Base-by-base conservation (phyloP, 163 green algal genomes). In the Scenedesmus sp. region DNA sequence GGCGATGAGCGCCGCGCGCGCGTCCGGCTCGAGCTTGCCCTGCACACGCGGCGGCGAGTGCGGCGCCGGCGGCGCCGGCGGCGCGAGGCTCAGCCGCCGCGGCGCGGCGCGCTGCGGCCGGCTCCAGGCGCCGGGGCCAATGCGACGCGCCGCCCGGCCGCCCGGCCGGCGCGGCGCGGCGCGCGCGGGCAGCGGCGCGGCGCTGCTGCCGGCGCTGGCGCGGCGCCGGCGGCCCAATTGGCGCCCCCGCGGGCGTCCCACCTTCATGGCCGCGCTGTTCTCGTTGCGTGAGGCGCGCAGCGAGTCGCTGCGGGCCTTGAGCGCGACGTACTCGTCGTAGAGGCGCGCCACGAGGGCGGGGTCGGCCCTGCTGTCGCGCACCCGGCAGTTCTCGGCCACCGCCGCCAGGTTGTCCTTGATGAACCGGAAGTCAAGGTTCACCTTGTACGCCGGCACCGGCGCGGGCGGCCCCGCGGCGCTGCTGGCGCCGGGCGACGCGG, bases 201-300 rank as follows among this genome's bases (percentile, higher is more conserved):
- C n/a, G n/a, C n/a, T n/a, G n/a, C n/a, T n/a, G n/a, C n/a, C n/a
- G n/a, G n/a, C n/a, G n/a, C n/a, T n/a, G n/a, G n/a, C n/a, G n/a
- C n/a, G n/a, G n/a, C n/a, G n/a, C n/a, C n/a, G n/a, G n/a, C n/a
- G n/a, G 17, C 57, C 26, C 33, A 33, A 39, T 60, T 26, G n/a
- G n/a, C n/a, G n/a, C n/a, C n/a, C n/a, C n/a, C n/a, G n/a, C n/a
- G n/a, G n/a, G n/a, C n/a, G n/a, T n/a, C 62, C 14, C 28, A 93
- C 89, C 90, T 99, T 99, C 94, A 98, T 98, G 2, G 85, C 85
- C 47, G 88, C 90, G 45, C 85, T 91, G 80, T 97, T 97, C 13
- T 89, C 89, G 77, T 99, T 99, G 7, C 94, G 86, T 39, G 89
- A 84, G 1, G 86, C 78, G 15, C 94, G 85, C 48, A 98, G 53